Base-by-base conservation (phyloP, 2,329 filamentous ascomycete species). In the Ophiostoma angusticollis region DNA sequence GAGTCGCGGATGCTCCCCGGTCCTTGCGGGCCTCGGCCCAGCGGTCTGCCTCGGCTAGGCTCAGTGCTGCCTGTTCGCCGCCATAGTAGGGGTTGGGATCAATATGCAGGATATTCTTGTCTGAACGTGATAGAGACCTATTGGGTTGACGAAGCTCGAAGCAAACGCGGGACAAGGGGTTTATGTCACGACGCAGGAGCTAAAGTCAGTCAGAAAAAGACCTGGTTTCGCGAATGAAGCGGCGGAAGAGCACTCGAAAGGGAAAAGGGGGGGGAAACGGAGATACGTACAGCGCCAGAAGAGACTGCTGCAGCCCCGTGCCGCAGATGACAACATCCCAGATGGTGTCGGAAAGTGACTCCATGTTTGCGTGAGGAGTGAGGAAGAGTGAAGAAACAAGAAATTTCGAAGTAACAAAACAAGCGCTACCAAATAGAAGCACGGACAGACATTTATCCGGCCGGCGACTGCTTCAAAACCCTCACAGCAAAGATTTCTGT, bases 41-140 rank as follows among this genome's bases (percentile, higher is more conserved):
- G 27, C 70, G 67, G 49, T 87, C 78, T 27, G 75, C 78, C 56
- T 95, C 89, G 45, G 84, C 72, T 25, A 95, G 65, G 58, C 78
- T 91, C 49, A 96, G 73, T 2, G 85, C 84, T 46, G 89, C 86
- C 55, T 94, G 85, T 28, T 78, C 58, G 38, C 82, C 83, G 52
- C 89, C 89, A 62, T 96, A 96, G 60, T 84, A 93, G 45, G 78
- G 70, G 62, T 93, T 87, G 47, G 74, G 72, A 56, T 96, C 89
- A 56, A 95, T 66, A 58, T 96, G 89, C 44, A 96, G 72, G 49
- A 95, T 74, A 52, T 84, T 91, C 68, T 93, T 93, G 56, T 78
- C 80, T 46, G 86, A 93, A 54, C 87, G 80, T 50, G 89, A 96
- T 52, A 96, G 72, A 53, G 89, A 82, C 71, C 89, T 96, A 70